phyloP scores from a whole-genome alignment of 179 eudicot species.

The Vitellaria paradoxa region DNA sequence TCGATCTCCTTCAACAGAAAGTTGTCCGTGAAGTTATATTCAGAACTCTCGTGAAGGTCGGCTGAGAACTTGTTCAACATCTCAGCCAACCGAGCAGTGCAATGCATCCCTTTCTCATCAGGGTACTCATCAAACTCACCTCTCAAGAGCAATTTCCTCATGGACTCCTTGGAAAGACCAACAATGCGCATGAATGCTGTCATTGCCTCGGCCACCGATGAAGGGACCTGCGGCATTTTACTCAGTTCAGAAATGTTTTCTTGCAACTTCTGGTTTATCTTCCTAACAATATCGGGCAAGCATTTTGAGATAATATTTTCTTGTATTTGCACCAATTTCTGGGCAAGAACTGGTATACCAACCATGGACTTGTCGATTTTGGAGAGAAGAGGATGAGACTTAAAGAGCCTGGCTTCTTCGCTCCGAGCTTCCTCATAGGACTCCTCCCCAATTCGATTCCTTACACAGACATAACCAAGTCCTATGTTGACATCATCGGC shows the following conservation, averaged over 20 bases:
- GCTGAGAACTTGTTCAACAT: not conserved
- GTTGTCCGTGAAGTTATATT: not conserved
- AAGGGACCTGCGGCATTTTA: no score
- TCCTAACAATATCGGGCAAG: no score
- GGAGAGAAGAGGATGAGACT: no score
- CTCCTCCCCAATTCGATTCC: constrained; percentile 47
- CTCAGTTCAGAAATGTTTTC: no score
- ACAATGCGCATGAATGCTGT: constrained; percentile 3
- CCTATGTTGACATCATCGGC: no score
- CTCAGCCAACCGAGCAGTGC: not conserved
- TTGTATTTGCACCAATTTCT: no score
- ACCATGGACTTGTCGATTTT: no score
- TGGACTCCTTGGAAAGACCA: constrained; percentile 37
- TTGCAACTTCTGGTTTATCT: no score
- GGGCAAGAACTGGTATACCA: no score
- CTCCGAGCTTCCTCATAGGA: constrained; percentile 44
- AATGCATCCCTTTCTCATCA: constrained; percentile 15
- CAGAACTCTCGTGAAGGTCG: not conserved
- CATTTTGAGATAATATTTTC: no score
- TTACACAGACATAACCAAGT: no score
- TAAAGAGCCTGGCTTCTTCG: no score
- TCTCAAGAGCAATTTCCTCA: constrained; percentile 28
- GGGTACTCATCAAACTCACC: constrained; percentile 27
- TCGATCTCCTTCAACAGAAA: constrained; percentile 37
- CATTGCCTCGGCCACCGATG: constrained; percentile 36